Conservation (phyloP, 2,329 filamentous ascomycete species). For the Claviceps lovelessii region DNA sequence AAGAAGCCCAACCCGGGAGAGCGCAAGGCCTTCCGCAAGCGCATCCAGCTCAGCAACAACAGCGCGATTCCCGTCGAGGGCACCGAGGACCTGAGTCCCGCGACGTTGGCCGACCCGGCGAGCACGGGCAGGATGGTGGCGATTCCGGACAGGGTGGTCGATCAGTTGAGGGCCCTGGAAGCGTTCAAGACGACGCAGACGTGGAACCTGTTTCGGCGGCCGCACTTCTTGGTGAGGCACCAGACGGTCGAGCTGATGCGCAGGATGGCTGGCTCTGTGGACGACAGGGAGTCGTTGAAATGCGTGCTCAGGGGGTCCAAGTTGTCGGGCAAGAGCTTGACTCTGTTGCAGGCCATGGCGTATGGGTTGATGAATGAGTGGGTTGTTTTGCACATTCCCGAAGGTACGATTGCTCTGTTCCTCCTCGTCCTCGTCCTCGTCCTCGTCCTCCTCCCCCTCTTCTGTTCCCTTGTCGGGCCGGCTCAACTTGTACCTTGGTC, state of each 20-base stretch:
- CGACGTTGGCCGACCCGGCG: constrained; percentile 38
- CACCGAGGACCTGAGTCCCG: constrained; percentile 44
- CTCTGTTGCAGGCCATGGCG: constrained; percentile 70
- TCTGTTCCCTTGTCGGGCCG: background rate
- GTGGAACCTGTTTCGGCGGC: constrained; percentile 75
- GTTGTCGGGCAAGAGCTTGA: constrained; percentile 72
- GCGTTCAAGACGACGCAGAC: constrained; percentile 84
- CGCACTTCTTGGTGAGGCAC: constrained; percentile 61
- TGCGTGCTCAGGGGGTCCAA: constrained; percentile 60
- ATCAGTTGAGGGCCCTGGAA: constrained; percentile 68
- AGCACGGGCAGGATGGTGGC: constrained; percentile 53
- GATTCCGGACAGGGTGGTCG: constrained; percentile 55
- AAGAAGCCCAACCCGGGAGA: constrained; percentile 59
- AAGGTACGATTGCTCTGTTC: constrained; percentile 52
- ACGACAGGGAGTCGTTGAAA: constrained; percentile 39
- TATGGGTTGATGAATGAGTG: constrained; percentile 72
- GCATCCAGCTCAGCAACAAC: constrained; percentile 83
- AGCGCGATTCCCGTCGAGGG: constrained; percentile 70
- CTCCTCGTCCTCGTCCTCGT: background rate
- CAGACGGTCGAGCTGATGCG: constrained; percentile 63
- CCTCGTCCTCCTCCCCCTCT: too few species aligned
- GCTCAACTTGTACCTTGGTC: background rate
- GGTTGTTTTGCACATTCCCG: constrained; percentile 79
- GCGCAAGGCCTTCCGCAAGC: constrained; percentile 74
- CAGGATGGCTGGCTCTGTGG: constrained; percentile 42